Conservation (phyloP, 495 filamentous ascomycete species). For the Barbatosphaeria neglecta region DNA sequence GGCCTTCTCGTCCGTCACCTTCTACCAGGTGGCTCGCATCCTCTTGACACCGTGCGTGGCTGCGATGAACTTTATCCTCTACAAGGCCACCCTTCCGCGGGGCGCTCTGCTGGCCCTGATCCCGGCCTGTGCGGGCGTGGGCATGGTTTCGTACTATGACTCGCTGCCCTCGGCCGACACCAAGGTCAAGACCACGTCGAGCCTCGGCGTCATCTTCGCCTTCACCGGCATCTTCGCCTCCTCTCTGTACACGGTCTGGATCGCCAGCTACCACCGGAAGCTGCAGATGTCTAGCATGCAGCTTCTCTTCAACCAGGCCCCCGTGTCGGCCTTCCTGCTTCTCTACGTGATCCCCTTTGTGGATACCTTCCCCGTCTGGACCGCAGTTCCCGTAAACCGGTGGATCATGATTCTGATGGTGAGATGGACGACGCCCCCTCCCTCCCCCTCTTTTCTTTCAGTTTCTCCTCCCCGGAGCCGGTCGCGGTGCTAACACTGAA, state of each 20-base stretch:
- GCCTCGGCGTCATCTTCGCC: constrained; percentile 51
- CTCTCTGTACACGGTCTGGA: constrained; percentile 59
- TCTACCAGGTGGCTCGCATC: constrained; percentile 64
- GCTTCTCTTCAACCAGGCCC: constrained; percentile 60
- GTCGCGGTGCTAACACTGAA: constrained; percentile 8
- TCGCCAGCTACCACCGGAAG: constrained; percentile 54
- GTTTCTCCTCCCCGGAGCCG: neutral
- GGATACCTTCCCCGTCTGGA: constrained; percentile 48
- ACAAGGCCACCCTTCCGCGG: constrained; percentile 45
- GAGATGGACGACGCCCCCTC: constrained; percentile 4
- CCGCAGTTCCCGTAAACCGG: constrained; percentile 31
- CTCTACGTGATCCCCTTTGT: constrained; percentile 55
- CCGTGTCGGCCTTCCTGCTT: constrained; percentile 49
- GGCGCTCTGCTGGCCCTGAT: constrained; percentile 44
- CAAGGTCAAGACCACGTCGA: constrained; percentile 38
- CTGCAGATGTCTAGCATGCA: constrained; percentile 60
- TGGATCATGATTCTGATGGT: constrained; percentile 47
- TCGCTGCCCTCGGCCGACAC: constrained; percentile 38
- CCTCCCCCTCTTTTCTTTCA: neutral
- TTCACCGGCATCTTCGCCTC: constrained; percentile 52
- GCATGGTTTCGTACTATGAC: constrained; percentile 61
- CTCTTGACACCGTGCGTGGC: constrained; percentile 60
- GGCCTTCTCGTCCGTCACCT: constrained; percentile 59
- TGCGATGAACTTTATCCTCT: constrained; percentile 54
- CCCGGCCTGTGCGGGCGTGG: constrained; percentile 57